Base-by-base conservation (phyloP, 2,329 filamentous ascomycete genomes). In the Raffaelea arxii region DNA sequence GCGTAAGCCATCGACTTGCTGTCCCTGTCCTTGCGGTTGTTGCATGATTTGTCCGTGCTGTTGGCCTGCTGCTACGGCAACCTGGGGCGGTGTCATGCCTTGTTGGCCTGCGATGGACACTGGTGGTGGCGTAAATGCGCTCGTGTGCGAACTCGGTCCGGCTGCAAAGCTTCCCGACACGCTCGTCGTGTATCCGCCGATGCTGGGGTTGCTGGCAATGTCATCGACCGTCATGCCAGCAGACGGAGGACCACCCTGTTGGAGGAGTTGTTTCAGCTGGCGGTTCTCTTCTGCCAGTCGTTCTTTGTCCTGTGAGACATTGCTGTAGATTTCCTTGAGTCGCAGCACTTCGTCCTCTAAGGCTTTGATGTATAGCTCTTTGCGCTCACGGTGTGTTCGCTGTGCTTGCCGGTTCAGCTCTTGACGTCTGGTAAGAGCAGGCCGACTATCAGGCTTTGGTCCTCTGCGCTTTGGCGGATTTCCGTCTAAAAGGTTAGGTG, bases 391-490 rank as follows among this genome's bases (percentile, higher is more conserved):
- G 65, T 98, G 92, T 18, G 92, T 97, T 60, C 92, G 95, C 60
- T 46, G 92, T 25, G 92, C 92, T 68, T 97, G 91, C 53, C 92
- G 80, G 62, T 97, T 97, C 51, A 97, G 70, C 64, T 97, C 91
- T 62, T 97, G 92, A 53, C 91, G 80, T 51, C 91, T 77, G 19
- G 91, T 97, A 58, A 95, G 69, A 39, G 92, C 91, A 18, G 92
- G 92, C 62, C 94, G 96, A 70, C 86, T 94, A 63, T 97, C 92
- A 19, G 92, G 92, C 63, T 97, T 97, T 0, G 92, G 92, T 2
- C 92, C 92, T 64, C 92, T 80, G 54, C 87, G 80, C 68, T 97
- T 98, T 3, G 87, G 80, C 9, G 84, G 75, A 59, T 92, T 84
- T 40, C 88, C 90, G 70, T 95, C 90, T 84, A 58, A 9, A 23